Percentiles rank a stretch among this genome's conserved stretches.
Evolutionary conservation across 805 yeast species (phyloP).

Genomic region (Candida nemodendra): DNA sequence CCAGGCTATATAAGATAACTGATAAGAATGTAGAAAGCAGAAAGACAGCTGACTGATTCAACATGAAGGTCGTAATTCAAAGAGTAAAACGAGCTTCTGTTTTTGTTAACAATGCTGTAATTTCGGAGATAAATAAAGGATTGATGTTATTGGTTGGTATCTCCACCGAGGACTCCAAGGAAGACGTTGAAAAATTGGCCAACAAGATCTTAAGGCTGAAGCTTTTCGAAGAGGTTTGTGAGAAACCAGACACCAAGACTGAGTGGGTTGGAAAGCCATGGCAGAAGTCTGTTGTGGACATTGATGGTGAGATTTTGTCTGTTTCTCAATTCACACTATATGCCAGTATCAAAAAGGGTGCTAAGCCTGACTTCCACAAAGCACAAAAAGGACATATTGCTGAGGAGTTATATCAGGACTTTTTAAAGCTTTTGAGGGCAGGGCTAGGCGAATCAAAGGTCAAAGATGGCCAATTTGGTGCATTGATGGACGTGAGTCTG

Average conservation of each 20-base stretch:
- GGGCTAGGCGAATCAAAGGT: slow-evolving; percentile 66
- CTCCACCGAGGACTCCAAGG: slow-evolving; percentile 69
- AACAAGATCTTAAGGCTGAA: slow-evolving; percentile 64
- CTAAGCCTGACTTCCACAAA: slow-evolving; percentile 91
- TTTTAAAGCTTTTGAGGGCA: slow-evolving; percentile 45
- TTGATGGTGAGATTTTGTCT: slow-evolving; percentile 70
- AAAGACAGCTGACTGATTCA: neutral
- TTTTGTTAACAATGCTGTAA: slow-evolving; percentile 65
- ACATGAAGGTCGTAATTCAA: slow-evolving; percentile 88
- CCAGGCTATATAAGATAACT: too few species aligned
- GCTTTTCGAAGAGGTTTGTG: slow-evolving; percentile 60
- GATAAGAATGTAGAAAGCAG: too few species aligned
- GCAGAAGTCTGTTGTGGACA: slow-evolving; percentile 67
- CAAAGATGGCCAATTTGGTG: slow-evolving; percentile 90
- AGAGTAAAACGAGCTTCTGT: slow-evolving; percentile 88
- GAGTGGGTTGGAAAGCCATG: slow-evolving; percentile 68
- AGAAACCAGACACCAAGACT: slow-evolving; percentile 40
- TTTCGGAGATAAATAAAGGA: slow-evolving; percentile 77
- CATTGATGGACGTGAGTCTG: slow-evolving; percentile 91
- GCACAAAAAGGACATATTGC: slow-evolving; percentile 81
- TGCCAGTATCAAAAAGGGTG: slow-evolving; percentile 83
- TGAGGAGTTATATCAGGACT: slow-evolving; percentile 47
- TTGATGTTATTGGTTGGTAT: slow-evolving; percentile 83
- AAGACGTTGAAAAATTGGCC: slow-evolving; percentile 68
- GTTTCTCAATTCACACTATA: slow-evolving; percentile 92